phyloP scores from a whole-genome alignment of 2,329 filamentous ascomycete species.

The Dendrostoma leiphaemia region DNA sequence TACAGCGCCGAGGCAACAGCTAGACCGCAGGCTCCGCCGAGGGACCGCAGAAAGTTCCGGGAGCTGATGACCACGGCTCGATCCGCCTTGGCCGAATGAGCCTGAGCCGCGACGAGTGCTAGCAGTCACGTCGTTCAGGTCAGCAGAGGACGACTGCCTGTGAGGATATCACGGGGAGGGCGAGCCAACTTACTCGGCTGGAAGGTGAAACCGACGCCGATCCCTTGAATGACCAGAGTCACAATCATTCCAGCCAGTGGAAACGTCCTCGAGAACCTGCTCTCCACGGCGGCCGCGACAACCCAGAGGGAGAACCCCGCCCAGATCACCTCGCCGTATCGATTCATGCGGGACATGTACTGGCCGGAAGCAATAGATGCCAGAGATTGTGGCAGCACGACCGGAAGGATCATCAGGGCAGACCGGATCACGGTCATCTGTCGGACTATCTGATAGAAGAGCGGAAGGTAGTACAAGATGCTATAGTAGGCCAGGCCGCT shows the following conservation, averaged over 20 bases:
- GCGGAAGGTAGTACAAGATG: constrained; percentile 58
- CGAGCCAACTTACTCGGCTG: constrained; percentile 38
- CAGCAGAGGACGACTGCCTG: background rate
- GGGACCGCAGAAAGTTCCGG: constrained; percentile 60
- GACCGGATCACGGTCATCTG: constrained; percentile 33
- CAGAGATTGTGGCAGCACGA: constrained; percentile 42
- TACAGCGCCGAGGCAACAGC: constrained; percentile 53
- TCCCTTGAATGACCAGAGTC: constrained; percentile 48
- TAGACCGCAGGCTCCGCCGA: constrained; percentile 57
- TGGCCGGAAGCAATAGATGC: constrained; percentile 49
- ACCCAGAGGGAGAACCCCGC: constrained; percentile 34
- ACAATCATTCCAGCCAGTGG: constrained; percentile 38
- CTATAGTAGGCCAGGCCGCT: constrained; percentile 55
- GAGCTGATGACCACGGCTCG: constrained; percentile 61
- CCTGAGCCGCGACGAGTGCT: constrained; percentile 54
- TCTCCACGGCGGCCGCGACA: constrained; percentile 25
- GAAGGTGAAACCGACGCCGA: constrained; percentile 50
- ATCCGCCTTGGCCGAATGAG: constrained; percentile 53
- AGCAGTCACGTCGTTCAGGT: no score
- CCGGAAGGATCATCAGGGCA: constrained; percentile 46
- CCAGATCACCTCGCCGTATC: constrained; percentile 60
- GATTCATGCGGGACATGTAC: constrained; percentile 54
- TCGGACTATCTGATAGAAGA: constrained; percentile 54
- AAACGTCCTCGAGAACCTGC: background rate
- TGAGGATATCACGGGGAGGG: background rate